Evolutionary conservation across 495 filamentous ascomycete species (phyloP), one percentile per base, ranked within the genome.

Genomic region (Diplogelasinospora grovesii): DNA sequence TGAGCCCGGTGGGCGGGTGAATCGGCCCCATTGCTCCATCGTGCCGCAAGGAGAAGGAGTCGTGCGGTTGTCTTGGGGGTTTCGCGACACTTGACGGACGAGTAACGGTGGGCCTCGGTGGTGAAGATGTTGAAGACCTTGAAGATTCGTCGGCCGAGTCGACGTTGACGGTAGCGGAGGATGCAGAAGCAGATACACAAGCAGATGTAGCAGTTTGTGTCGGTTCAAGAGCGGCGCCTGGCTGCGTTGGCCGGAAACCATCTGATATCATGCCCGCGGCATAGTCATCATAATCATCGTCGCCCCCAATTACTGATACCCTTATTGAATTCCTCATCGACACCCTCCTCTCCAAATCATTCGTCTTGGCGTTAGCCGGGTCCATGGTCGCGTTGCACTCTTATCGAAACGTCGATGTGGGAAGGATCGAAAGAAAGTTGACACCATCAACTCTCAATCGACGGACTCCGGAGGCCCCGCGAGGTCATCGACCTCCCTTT

Each of bases 21-120:
- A 53, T 52, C 18, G 56, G 46, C 13, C 57, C 59, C 42, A 53
- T 64, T 33, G 50, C 56, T 0, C 63, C 66, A 53, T 70, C 64
- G 24, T 64, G 58, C 35, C 62, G 58, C 28, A 69, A 45, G 19
- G 69, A 45, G 15, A 73, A 56, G 3, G 68, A 61, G 23, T 69
- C 68, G 4, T 53, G 38, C 9, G 56, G 53, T n/a, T n/a, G n/a
- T 18, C 49, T 46, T n/a, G 45, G 60, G 13, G 65, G 57, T 42
- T 78, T 78, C 10, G 63, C 45, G n/a, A 60, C 60, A 51, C 68
- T 73, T 14, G 71, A 69, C 5, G 69, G 67, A 25, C 66, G 45
- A 24, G 38, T 32, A 37, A 41, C 15, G 33, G 47, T 23, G 25
- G 27, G 25, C 18, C 29, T 33, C 21, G 30, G n/a, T n/a, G 35